phyloP scores from a whole-genome alignment of 179 eudicot species.

The Beta lomatogona region DNA sequence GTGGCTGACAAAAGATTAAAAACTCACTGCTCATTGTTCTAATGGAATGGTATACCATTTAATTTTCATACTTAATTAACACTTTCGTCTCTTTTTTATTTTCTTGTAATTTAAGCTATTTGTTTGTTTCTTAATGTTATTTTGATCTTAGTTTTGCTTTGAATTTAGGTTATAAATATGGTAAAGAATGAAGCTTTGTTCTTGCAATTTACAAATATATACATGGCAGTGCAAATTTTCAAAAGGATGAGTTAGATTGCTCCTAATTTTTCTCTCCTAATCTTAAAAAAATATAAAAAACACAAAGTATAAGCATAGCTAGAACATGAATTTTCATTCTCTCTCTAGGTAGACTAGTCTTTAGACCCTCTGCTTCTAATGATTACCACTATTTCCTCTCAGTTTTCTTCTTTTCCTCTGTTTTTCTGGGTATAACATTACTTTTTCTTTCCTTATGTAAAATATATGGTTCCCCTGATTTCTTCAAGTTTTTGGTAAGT shows the following conservation, averaged over 20 bases:
- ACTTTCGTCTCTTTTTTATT: too few relatives aligned
- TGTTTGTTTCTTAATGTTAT: too few relatives aligned
- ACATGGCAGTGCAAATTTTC: too few relatives aligned
- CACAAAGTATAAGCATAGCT: too few relatives aligned
- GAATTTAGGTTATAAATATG: too few relatives aligned
- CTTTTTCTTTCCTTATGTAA: conserved; percentile 3
- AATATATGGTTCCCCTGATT: neutral
- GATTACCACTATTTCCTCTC: conserved; percentile 24
- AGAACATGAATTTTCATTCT: neutral
- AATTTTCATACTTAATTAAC: neutral
- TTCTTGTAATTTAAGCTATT: too few relatives aligned
- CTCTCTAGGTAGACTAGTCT: conserved; percentile 24
- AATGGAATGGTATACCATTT: conserved; percentile 6
- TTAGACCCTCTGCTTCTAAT: conserved; percentile 38
- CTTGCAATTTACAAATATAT: too few relatives aligned
- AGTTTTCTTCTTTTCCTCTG: conserved; percentile 22
- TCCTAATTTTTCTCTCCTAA: too few relatives aligned
- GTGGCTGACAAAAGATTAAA: conserved; percentile 54
- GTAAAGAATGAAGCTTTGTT: too few relatives aligned
- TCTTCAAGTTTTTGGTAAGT: neutral
- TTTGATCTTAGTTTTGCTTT: too few relatives aligned
- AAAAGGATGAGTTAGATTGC: too few relatives aligned
- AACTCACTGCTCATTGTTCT: conserved; percentile 48
- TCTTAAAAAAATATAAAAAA: too few relatives aligned
- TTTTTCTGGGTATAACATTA: conserved; percentile 18